These are phyloP conservation scores for Pyrenophora seminiperda DNA, from an alignment of 2,329 filamentous ascomycete species.

Conservation along the genomic window DNA sequence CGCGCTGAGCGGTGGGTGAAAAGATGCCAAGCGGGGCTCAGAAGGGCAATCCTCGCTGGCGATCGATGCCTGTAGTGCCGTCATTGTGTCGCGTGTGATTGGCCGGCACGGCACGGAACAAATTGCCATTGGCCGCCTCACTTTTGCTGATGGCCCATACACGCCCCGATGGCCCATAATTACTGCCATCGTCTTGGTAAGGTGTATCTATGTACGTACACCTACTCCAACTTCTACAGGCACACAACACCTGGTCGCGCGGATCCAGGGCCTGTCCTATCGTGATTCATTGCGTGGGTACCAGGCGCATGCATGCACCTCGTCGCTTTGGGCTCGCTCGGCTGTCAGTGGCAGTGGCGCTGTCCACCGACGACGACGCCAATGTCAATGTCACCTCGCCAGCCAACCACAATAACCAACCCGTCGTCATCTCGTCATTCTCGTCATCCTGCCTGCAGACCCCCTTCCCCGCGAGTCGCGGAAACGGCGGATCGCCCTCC, in stretches of 20 bases:
- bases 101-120: conserved; percentile 9
- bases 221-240: conserved; percentile 24
- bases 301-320: conserved; percentile 30
- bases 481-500: conserved; percentile 16
- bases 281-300: conserved; percentile 20
- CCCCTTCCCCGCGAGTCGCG: conserved; percentile 6
- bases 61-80: conserved; percentile 21
- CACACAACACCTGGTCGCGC: conserved; percentile 9
- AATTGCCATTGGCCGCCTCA: conserved; percentile 38
- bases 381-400: conserved; percentile 18
- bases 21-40: conserved; percentile 28
- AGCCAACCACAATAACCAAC: conserved; percentile 12
- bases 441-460: conserved; percentile 22
- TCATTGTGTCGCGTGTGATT: conserved; percentile 21
- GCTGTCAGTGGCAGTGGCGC: conserved; percentile 30
- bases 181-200: too few species aligned
- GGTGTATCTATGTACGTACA: too few species aligned
- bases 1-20: conserved; percentile 27
- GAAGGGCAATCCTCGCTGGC: conserved; percentile 36
- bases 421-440: too few species aligned
- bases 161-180: too few species aligned
- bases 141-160: too few species aligned
- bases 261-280: conserved; percentile 27
- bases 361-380: conserved; percentile 23
- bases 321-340: conserved; percentile 24